Base-by-base conservation (phyloP, 1,139 yeast genomes). In the Diutina siamensis region DNA sequence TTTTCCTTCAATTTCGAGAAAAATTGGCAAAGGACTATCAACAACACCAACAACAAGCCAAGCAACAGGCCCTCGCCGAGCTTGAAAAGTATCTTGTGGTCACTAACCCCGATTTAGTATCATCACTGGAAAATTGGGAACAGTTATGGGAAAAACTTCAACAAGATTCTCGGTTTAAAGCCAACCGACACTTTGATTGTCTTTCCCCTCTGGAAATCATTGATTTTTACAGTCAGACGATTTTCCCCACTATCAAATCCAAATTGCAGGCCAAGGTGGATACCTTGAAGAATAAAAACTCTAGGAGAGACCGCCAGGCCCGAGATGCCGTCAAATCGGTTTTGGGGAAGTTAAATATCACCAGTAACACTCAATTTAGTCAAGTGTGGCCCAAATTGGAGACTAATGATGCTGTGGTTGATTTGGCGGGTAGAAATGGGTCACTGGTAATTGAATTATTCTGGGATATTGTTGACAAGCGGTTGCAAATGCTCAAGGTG, bases 381-480 rank as follows among this genome's bases (percentile, higher is more conserved):
- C 80, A 79, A 22, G 57, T 85, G 5, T 67, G 76, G 35, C 67
- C 74, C 0, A 48, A 58, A 2, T 55, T 88, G 1, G 78, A 77
- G 52, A 72, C 74, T 27, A 83, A 83, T 49, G 71, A 67, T 46
- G 65, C 78, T 17, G 87, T 83, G 55, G 58, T 74, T 15, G 78
- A 73, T 20, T 54, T 87, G 40, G 72, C 88, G 49, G 95, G 95
- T 0, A 72, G 89, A 48, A 71, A 77, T 40, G 97, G 97, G 0
- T 87, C 97, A 0, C 71, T 80, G 1, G 84, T 95, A 0, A 57
- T 83, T 34, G 95, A 88, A 50, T 62, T 86, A 41, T 86, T 84
- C 55, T 76, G 87, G 78, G 96, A 89, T 58, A 58, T 74, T 1
- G 72, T 83, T 2, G 89, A 83, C 53, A 82, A 76, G 47, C 77